Evolutionary conservation across 495 filamentous ascomycete genomes (phyloP).

Genomic region (Aeminium ludgeri): DNA sequence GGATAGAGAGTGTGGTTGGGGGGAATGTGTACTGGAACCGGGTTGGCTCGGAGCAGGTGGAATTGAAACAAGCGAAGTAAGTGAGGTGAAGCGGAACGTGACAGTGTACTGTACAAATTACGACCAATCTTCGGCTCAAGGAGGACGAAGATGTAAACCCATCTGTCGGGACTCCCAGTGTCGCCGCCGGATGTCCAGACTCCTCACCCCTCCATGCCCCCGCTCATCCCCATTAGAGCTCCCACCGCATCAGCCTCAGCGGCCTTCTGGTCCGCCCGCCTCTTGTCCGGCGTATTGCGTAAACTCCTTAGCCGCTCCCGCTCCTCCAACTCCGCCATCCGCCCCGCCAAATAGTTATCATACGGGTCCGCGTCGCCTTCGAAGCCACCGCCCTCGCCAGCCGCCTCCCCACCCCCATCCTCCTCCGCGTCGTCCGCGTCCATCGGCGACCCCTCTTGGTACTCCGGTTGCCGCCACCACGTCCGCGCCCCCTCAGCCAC

Average conservation of each 20-base stretch:
- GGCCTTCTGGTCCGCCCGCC: background rate
- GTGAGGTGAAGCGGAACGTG: no score
- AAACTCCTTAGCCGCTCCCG: constrained; percentile 1
- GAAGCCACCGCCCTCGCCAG: constrained; percentile 12
- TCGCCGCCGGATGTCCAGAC: background rate
- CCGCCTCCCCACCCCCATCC: constrained; percentile 21
- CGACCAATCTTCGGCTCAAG: no score
- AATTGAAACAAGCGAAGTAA: no score
- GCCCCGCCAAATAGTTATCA: constrained; percentile 11
- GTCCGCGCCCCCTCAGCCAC: background rate
- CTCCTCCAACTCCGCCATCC: constrained; percentile 10
- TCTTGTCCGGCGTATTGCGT: constrained; percentile 1
- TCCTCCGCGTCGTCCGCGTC: constrained; percentile 17
- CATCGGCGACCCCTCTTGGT: no score
- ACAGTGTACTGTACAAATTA: no score
- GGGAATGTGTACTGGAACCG: no score
- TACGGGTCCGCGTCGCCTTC: constrained; percentile 14
- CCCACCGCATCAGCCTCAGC: constrained; percentile 14
- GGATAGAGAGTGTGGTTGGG: no score
- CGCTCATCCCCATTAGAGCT: constrained; percentile 14
- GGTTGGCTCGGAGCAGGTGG: no score
- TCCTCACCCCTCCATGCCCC: no score
- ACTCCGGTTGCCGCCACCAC: no score
- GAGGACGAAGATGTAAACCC: no score
- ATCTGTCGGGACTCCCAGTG: background rate